Percentiles rank a stretch among this genome's conserved stretches.
Conservation (phyloP, 352 stramenopile species). For the Globisporangium iwayamae region DNA sequence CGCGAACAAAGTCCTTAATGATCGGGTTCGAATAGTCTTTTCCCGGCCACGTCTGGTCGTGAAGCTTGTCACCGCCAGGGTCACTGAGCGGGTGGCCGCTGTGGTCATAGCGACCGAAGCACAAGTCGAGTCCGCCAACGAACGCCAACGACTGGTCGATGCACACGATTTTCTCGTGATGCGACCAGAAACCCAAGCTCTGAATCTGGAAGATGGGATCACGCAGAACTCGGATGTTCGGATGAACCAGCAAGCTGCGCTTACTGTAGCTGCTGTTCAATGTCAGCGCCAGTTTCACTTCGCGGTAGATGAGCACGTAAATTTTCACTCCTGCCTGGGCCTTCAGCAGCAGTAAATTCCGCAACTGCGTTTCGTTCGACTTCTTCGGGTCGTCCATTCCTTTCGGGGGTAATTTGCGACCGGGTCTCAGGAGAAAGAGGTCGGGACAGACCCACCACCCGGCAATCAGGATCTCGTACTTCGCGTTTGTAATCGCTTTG, state of each 20-base stretch:
- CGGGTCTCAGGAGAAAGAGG: constrained; percentile 72
- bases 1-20: constrained; percentile 87
- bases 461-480: constrained; percentile 88
- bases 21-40: constrained; percentile 90
- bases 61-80: constrained; percentile 41
- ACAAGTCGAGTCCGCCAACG: constrained; percentile 84
- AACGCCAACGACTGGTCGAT: constrained; percentile 86
- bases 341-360: constrained; percentile 76
- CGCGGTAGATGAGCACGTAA: constrained; percentile 90
- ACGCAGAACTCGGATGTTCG: constrained; percentile 87
- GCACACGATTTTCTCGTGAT: constrained; percentile 93
- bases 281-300: constrained; percentile 87
- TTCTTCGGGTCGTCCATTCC: constrained; percentile 35
- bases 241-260: constrained; percentile 67
- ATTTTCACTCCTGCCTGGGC: constrained; percentile 83
- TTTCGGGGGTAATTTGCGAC: constrained; percentile 49
- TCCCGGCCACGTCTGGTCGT: constrained; percentile 64
- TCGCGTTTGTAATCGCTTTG: constrained; percentile 81
- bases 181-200: constrained; percentile 88
- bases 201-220: constrained; percentile 91
- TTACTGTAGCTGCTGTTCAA: constrained; percentile 87
- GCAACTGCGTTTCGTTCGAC: constrained; percentile 67
- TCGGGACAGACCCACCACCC: constrained; percentile 89
- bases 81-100: constrained; percentile 72
- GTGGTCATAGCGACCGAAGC: constrained; percentile 87